Percentiles rank a stretch among this genome's conserved stretches.
Conservation (phyloP, 106 monocot genomes). For the Chionographis japonica region DNA sequence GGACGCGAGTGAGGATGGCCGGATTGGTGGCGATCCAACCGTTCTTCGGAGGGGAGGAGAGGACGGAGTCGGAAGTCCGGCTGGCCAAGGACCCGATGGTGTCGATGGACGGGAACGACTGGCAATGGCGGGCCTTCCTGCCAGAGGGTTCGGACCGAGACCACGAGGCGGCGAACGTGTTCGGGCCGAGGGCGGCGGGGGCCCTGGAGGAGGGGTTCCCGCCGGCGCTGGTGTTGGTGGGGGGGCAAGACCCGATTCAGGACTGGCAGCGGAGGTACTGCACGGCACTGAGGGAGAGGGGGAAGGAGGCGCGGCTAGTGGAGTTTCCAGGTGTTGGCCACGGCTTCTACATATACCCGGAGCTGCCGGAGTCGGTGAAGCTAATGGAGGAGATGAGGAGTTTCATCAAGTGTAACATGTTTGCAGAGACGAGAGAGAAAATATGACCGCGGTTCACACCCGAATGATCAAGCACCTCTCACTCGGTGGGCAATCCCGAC, state of each 20-base stretch:
- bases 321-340: constrained; percentile 43
- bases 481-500: too few species aligned
- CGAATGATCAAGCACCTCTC: too few species aligned
- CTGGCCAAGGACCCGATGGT: constrained; percentile 12
- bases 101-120: constrained; percentile 18
- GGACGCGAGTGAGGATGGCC: not conserved
- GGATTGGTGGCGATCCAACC: constrained; percentile 40
- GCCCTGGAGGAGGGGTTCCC: constrained; percentile 6
- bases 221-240: constrained; percentile 30
- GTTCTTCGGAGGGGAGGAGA: constrained; percentile 40
- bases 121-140: constrained; percentile 32
- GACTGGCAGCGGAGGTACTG: constrained; percentile 47
- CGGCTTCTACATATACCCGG: constrained; percentile 45
- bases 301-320: constrained; percentile 23
- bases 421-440: too few species aligned
- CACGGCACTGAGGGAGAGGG: constrained; percentile 20
- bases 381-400: constrained; percentile 24
- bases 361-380: constrained; percentile 10
- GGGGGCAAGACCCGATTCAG: constrained; percentile 43
- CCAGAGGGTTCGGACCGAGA: constrained; percentile 36
- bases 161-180: constrained; percentile 28
- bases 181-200: constrained; percentile 2
- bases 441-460: too few species aligned
- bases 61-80: constrained; percentile 34
- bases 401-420: constrained; percentile 10